Conservation (phyloP, 2,329 filamentous ascomycete genomes). For the Sporothrix euskadiensis region DNA sequence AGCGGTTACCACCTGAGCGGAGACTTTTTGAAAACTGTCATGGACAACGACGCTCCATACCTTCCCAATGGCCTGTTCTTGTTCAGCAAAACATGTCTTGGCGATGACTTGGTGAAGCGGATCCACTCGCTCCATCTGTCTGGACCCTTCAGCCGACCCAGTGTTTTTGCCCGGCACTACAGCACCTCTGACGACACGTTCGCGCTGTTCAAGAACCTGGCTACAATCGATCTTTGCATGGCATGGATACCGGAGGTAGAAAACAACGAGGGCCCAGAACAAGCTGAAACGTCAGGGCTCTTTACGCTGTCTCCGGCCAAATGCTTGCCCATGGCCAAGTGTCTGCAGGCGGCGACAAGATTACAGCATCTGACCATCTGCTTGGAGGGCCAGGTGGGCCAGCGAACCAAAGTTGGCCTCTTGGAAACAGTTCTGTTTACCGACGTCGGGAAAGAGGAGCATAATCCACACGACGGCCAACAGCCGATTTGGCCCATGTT, state of each 20-base stretch:
- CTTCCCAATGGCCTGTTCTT: neutral
- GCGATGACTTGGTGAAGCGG: neutral
- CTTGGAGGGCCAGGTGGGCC: neutral
- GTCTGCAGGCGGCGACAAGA: neutral
- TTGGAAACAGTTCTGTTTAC: neutral
- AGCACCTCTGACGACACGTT: neutral
- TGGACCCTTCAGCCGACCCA: neutral
- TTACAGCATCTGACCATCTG: neutral
- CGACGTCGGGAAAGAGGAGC: neutral
- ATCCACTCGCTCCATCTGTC: neutral
- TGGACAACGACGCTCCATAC: neutral
- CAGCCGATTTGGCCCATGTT: neutral
- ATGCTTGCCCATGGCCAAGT: neutral
- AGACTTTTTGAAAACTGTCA: neutral
- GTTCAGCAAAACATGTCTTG: neutral
- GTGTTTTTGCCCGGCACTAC: neutral
- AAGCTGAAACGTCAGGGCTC: neutral
- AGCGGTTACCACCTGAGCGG: neutral
- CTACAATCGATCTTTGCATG: slow-evolving; percentile 1
- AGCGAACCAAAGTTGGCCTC: neutral
- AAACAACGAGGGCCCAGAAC: neutral
- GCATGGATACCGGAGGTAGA: neutral
- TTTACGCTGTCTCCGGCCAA: neutral
- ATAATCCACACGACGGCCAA: neutral
- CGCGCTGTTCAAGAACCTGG: neutral